A percentile compares a stretch with the other conserved stretches of the same genome.
phyloP scores from a whole-genome alignment of 83 land plant genomes.

The Thuja plicata region DNA sequence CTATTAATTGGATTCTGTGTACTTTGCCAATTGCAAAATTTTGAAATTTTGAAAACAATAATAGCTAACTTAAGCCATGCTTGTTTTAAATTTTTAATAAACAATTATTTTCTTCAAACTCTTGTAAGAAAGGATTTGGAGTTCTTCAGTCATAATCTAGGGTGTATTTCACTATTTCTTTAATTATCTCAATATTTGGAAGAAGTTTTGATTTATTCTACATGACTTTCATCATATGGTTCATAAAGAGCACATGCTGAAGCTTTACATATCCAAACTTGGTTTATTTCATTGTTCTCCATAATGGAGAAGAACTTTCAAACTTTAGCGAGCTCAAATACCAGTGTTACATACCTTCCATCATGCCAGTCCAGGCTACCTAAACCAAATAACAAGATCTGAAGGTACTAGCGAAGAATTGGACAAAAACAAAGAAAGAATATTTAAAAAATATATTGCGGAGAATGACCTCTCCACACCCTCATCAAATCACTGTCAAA shows the following conservation, averaged over 20 bases:
- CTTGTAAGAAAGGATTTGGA: no score
- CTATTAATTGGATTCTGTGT: no score
- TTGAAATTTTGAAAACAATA: no score
- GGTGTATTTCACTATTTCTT: no score
- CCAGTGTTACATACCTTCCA: background rate
- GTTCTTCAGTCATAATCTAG: no score
- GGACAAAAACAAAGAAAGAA: no score
- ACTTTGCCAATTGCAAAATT: no score
- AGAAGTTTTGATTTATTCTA: background rate
- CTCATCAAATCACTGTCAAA: background rate
- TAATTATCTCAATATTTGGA: background rate
- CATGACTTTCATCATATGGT: background rate
- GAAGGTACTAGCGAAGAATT: no score
- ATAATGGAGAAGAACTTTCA: background rate
- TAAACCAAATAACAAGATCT: background rate
- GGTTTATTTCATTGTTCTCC: background rate
- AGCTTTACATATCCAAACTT: background rate
- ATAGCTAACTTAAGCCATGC: no score
- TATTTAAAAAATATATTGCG: background rate
- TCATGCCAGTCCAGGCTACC: background rate
- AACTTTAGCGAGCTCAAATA: background rate
- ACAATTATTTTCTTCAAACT: no score
- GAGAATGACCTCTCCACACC: background rate
- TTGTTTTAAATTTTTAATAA: no score
- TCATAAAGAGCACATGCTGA: background rate